Conservation (phyloP, 441 rosid species). For the Erysimum cheiri region DNA sequence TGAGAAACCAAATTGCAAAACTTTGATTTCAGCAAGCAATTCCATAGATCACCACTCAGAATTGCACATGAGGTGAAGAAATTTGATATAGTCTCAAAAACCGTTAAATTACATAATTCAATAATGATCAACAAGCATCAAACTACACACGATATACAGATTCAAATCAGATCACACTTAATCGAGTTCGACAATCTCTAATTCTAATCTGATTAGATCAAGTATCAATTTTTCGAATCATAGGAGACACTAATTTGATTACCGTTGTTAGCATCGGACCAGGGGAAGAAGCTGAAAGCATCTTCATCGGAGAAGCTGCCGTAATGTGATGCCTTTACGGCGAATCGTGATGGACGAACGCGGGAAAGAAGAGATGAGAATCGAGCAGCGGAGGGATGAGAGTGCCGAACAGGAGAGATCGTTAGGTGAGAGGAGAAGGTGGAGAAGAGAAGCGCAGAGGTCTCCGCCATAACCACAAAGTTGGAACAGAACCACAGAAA, state of each 20-base stretch:
- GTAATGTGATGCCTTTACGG: conserved; percentile 62
- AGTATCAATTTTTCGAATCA: neutral
- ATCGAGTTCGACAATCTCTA: neutral
- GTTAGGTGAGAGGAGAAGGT: conserved; percentile 40
- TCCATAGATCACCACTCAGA: neutral
- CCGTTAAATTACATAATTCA: neutral
- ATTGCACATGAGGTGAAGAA: neutral
- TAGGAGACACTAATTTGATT: neutral
- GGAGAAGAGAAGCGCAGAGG: conserved; percentile 53
- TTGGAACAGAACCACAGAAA: conserved; percentile 15
- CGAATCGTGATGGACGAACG: conserved; percentile 50
- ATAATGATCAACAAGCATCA: neutral
- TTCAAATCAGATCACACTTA: conserved; percentile 9
- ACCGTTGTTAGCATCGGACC: conserved; percentile 69
- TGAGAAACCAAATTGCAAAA: neutral
- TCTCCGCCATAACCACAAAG: conserved; percentile 59
- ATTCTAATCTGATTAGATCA: neutral
- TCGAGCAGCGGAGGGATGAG: conserved; percentile 37
- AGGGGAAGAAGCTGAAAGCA: conserved; percentile 69
- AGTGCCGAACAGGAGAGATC: conserved; percentile 45
- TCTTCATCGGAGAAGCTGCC: conserved; percentile 65
- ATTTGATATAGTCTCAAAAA: neutral
- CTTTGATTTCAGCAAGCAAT: neutral
- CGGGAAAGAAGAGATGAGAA: conserved; percentile 40
- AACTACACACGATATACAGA: neutral